These are phyloP conservation scores for Fusarium chuoi DNA, from an alignment of 2,329 filamentous ascomycete genomes.

Conservation along the genomic window DNA sequence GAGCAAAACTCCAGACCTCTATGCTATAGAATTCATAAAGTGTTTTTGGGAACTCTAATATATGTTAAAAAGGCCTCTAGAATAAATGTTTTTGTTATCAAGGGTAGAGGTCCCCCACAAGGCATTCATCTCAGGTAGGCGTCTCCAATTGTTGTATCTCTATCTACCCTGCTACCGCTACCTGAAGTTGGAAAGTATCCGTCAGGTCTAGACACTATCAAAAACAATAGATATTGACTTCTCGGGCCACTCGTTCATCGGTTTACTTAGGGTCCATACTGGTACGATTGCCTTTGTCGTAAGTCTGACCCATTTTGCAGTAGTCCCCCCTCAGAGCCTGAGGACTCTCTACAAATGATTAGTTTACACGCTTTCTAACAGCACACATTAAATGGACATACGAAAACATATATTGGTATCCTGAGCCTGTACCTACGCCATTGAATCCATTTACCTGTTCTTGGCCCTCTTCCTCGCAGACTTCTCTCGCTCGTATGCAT, in stretches of 20 bases:
- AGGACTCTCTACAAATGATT: not conserved
- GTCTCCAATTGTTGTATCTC: not conserved
- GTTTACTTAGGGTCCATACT: not conserved
- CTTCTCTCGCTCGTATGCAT: constrained; percentile 90
- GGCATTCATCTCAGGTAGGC: not conserved
- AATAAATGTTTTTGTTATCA: not conserved
- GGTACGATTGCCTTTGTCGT: not conserved
- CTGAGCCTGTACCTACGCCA: constrained; percentile 18
- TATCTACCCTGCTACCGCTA: not conserved
- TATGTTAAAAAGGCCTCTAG: not conserved
- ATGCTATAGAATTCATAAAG: not conserved
- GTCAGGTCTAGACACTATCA: not conserved
- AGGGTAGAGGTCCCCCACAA: not conserved
- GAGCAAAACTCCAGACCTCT: not conserved
- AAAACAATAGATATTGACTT: not conserved
- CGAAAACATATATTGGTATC: constrained; percentile 38
- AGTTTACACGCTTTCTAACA: not conserved
- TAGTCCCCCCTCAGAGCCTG: not conserved
- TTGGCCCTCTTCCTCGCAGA: constrained; percentile 75
- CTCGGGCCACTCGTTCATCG: not conserved
- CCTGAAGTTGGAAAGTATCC: not conserved
- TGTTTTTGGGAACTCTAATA: not conserved
- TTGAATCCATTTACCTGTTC: constrained; percentile 50
- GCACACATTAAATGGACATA: constrained; percentile 6
- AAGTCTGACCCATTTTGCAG: not conserved